phyloP scores from a whole-genome alignment of 441 rosid genomes.

The Erodium chrysanthum region DNA sequence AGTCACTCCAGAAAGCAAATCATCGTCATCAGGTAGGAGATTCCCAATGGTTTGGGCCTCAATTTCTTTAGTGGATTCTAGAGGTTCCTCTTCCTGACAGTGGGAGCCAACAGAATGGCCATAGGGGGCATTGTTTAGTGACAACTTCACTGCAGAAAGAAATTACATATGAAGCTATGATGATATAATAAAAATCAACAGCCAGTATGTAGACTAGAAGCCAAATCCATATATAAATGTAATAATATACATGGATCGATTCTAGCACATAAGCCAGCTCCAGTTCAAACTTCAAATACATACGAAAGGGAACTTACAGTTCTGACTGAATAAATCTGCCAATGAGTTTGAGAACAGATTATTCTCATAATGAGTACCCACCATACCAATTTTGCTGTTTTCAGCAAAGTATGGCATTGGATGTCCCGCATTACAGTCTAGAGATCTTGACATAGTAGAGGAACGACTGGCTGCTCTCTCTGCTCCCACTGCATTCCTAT shows the following conservation, averaged over 20 bases:
- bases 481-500: constrained; percentile 29
- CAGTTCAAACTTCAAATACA: not conserved
- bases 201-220: constrained; percentile 16
- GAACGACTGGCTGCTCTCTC: constrained; percentile 30
- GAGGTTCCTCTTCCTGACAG: constrained; percentile 41
- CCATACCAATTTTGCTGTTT: constrained; percentile 23
- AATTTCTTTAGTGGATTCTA: constrained; percentile 48
- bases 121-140: constrained; percentile 29
- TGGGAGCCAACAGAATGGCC: constrained; percentile 42
- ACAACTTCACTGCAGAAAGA: constrained; percentile 41
- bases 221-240: constrained; percentile 14
- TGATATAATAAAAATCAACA: constrained; percentile 10
- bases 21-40: constrained; percentile 63
- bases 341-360: constrained; percentile 57
- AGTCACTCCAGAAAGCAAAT: constrained; percentile 50
- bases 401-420: constrained; percentile 22
- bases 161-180: constrained; percentile 15
- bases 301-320: constrained; percentile 28
- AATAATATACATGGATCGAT: constrained; percentile 8
- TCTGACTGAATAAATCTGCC: constrained; percentile 42
- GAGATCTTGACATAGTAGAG: constrained; percentile 21
- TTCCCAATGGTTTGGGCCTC: constrained; percentile 65
- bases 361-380: constrained; percentile 36
- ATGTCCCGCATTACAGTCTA: constrained; percentile 21
- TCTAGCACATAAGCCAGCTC: constrained; percentile 4